Conservation (phyloP, 1,284 basidiomycete species). For the Cutaneotrichosporon spelunceum region DNA sequence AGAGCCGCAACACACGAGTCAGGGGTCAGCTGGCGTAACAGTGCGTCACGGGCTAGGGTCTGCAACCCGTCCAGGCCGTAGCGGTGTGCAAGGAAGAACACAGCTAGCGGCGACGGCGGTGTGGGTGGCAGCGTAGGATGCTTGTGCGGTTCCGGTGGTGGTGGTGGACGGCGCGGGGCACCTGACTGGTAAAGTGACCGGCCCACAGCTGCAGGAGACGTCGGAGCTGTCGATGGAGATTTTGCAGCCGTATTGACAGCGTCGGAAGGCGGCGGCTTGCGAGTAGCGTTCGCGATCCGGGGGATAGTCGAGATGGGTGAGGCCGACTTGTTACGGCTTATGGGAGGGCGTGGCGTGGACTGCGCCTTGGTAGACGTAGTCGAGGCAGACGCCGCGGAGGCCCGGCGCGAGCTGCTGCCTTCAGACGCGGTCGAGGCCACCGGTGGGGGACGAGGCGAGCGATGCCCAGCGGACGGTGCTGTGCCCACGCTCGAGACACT, state of each 20-base stretch:
- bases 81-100: constrained; percentile 77
- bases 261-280: constrained; percentile 6
- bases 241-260: neutral
- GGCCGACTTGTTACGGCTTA: constrained; percentile 8
- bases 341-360: neutral
- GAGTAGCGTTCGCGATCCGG: neutral
- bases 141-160: constrained; percentile 63
- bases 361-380: neutral
- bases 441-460: neutral
- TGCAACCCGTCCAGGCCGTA: constrained; percentile 68
- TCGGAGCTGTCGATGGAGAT: constrained; percentile 24
- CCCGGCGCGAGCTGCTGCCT: constrained; percentile 3
- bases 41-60: constrained; percentile 66
- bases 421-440: neutral
- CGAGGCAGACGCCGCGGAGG: constrained; percentile 5
- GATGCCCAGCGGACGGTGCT: neutral
- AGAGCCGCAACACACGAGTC: constrained; percentile 67
- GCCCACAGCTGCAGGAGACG: constrained; percentile 33
- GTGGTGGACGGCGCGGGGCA: constrained; percentile 38
- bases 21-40: constrained; percentile 69
- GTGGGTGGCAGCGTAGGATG: constrained; percentile 60
- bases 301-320: constrained; percentile 6
- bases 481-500: constrained; percentile 30
- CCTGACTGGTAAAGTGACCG: constrained; percentile 6
- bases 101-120: constrained; percentile 62